Evolutionary conservation across 2,329 filamentous ascomycete species (phyloP).

Genomic region (Verticillium longisporum): DNA sequence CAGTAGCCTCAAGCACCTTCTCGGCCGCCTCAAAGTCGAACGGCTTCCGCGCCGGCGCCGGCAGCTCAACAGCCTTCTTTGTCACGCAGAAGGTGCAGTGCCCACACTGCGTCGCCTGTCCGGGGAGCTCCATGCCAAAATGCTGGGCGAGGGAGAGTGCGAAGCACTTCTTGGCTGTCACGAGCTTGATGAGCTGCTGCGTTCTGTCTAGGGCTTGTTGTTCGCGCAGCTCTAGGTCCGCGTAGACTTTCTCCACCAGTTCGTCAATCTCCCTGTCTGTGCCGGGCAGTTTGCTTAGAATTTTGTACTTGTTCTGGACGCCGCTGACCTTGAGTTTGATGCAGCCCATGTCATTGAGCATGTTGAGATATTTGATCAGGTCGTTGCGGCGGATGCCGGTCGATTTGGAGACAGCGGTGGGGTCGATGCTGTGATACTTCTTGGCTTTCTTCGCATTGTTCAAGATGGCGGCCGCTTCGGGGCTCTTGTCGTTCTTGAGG

Average conservation of each 20-base stretch:
- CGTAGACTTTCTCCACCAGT: slow-evolving; percentile 40
- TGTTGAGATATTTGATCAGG: slow-evolving; percentile 46
- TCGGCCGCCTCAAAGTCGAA: slow-evolving; percentile 33
- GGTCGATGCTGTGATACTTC: slow-evolving; percentile 40
- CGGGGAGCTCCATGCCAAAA: slow-evolving; percentile 47
- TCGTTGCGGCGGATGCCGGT: slow-evolving; percentile 33
- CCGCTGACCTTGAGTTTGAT: slow-evolving; percentile 46
- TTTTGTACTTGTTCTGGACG: slow-evolving; percentile 46
- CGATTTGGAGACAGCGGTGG: slow-evolving; percentile 28
- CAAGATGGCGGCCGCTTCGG: slow-evolving; percentile 36
- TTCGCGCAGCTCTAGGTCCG: slow-evolving; percentile 44
- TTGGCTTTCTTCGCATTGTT: slow-evolving; percentile 27
- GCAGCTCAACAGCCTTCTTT: slow-evolving; percentile 27
- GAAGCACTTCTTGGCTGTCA: slow-evolving; percentile 46
- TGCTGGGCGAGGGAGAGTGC: slow-evolving; percentile 44
- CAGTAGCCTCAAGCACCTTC: slow-evolving; percentile 29
- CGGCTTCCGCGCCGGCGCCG: slow-evolving; percentile 26
- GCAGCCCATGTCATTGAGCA: slow-evolving; percentile 39
- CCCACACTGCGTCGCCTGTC: slow-evolving; percentile 37
- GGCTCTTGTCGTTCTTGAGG: slow-evolving; percentile 27
- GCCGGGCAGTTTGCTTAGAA: slow-evolving; percentile 39
- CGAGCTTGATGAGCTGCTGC: slow-evolving; percentile 41
- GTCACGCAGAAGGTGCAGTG: slow-evolving; percentile 46
- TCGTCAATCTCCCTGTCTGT: slow-evolving; percentile 30
- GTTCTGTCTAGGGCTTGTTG: slow-evolving; percentile 44